Conservation (phyloP, 2,329 filamentous ascomycete species). For the Fusarium domesticum region DNA sequence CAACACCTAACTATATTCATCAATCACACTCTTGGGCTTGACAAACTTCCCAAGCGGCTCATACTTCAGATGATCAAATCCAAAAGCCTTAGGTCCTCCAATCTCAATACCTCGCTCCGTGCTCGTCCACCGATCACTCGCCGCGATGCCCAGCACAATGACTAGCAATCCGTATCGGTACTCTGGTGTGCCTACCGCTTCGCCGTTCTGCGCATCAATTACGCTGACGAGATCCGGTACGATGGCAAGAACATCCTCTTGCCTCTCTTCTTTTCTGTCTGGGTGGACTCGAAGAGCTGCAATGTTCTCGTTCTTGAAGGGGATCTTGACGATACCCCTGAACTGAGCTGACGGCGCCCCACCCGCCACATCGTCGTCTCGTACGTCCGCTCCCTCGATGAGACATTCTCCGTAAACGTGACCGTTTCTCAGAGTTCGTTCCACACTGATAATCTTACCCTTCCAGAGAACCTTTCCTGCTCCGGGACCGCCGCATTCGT, state of each 20-base stretch:
- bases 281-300: conserved; percentile 45
- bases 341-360: conserved; percentile 25
- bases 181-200: conserved; percentile 55
- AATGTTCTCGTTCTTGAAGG: conserved; percentile 74
- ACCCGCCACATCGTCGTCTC: conserved; percentile 26
- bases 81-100: conserved; percentile 49
- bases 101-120: conserved; percentile 46
- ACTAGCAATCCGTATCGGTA: conserved; percentile 54
- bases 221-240: conserved; percentile 57
- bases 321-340: conserved; percentile 56
- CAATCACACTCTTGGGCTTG: conserved; percentile 51
- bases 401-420: conserved; percentile 59
- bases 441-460: conserved; percentile 62
- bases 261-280: conserved; percentile 35
- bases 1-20: conserved; percentile 41
- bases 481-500: conserved; percentile 52
- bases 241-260: conserved; percentile 46
- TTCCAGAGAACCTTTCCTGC: conserved; percentile 58
- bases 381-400: conserved; percentile 48
- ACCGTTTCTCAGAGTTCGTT: conserved; percentile 53
- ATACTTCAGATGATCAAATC: conserved; percentile 47
- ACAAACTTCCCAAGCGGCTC: conserved; percentile 46
- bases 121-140: conserved; percentile 45
- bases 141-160: conserved; percentile 46
- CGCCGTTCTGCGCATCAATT: conserved; percentile 54